phyloP scores from a whole-genome alignment of 2,329 filamentous ascomycete species.

The Teratosphaeria viscida region DNA sequence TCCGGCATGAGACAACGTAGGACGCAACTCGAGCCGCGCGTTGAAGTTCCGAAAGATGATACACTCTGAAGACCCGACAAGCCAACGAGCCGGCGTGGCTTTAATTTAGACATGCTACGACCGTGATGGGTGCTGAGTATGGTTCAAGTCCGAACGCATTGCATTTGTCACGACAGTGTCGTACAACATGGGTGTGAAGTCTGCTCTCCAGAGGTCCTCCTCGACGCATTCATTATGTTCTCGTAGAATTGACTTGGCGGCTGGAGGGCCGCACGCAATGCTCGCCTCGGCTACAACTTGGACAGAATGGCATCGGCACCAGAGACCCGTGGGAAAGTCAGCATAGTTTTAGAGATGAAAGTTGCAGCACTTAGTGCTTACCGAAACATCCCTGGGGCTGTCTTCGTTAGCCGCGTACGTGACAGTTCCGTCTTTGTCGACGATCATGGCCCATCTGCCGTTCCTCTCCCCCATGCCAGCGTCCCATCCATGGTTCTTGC shows the following conservation, averaged over 20 bases:
- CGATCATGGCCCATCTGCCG: constrained; percentile 66
- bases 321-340: constrained; percentile 10
- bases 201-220: background rate
- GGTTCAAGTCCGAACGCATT: no score
- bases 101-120: no score
- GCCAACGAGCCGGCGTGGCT: no score
- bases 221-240: background rate
- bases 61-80: no score
- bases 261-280: background rate
- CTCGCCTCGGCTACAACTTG: constrained; percentile 11
- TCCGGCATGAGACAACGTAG: no score
- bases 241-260: background rate
- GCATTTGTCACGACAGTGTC: no score
- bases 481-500: constrained; percentile 67
- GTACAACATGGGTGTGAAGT: no score
- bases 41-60: no score
- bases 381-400: constrained; percentile 38
- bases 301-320: constrained; percentile 17
- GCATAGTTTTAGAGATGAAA: background rate
- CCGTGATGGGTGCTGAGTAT: no score
- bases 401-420: constrained; percentile 67
- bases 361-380: constrained; percentile 19
- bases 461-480: constrained; percentile 58
- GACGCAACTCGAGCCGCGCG: no score
- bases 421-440: constrained; percentile 72